Evolutionary conservation across 2,329 filamentous ascomycete genomes (phyloP).

Genomic region (Cladosporium oxysporum): DNA sequence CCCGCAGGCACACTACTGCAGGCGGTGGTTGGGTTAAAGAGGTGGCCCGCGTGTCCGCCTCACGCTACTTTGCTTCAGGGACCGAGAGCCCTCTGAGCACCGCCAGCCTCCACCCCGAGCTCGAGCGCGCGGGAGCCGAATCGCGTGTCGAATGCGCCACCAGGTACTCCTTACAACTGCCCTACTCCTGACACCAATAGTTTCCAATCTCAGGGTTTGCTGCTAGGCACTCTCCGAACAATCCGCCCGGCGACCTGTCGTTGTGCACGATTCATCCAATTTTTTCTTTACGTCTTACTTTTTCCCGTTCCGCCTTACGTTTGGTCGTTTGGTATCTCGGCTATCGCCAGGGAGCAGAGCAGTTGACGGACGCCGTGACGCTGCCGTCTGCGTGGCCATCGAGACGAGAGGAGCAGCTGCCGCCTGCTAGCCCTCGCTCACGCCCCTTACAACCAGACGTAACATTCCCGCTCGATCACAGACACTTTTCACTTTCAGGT

Average conservation of each 20-base stretch:
- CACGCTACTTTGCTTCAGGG: not conserved
- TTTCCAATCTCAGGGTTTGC: not conserved
- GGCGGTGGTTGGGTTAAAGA: not conserved
- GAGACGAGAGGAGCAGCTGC: not conserved
- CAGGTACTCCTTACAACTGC: not conserved
- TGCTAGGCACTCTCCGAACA: not conserved
- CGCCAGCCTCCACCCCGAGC: not conserved
- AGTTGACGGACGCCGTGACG: too few relatives aligned
- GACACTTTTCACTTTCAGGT: not conserved
- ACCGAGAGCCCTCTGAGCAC: not conserved
- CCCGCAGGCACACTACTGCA: not conserved
- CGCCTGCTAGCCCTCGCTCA: not conserved
- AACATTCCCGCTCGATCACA: not conserved
- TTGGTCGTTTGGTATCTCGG: not conserved
- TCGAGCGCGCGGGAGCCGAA: not conserved
- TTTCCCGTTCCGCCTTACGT: not conserved
- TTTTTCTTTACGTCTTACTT: not conserved
- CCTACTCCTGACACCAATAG: conserved; percentile 3
- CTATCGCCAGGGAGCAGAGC: not conserved
- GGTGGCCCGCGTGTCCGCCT: conserved; percentile 3
- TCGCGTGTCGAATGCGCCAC: conserved; percentile 3
- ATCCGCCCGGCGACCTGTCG: not conserved
- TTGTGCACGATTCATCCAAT: conserved; percentile 1
- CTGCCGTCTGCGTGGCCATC: not conserved
- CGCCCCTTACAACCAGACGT: conserved; percentile 1